Evolutionary conservation across 345 rosid genomes (phyloP), one percentile per base, ranked within the genome.

Genomic region (Gossypium mustelinum): DNA sequence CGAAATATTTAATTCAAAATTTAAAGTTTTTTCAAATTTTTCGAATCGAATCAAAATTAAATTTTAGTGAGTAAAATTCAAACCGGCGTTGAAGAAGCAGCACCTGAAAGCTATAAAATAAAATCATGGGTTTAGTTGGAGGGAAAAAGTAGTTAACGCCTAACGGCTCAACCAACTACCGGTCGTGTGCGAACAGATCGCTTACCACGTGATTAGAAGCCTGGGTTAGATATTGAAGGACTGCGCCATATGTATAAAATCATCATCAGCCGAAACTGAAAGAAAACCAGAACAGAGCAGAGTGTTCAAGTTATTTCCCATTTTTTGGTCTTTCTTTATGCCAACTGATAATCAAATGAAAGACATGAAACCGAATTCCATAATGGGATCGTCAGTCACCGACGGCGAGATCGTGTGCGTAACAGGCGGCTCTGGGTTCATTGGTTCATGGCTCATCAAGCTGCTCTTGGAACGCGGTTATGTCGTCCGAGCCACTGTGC

Each of bases 351-450:
- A 22, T 34, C 17, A 13, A 9, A 3, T 34, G 41, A 39, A 52
- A 7, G 7, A 9, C 56, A 11, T 54, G 6, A 70, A 10, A 34
- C 4, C 18, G 17, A 66, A 18, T 56, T 54, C 9, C 10, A 17
- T 25, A 0, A 73, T 60, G 68, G 59, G 58, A 13, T 45, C 50
- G 50, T 45, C 11, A 45, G 10, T 2, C 11, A 45, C 60, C 3
- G 70, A 50, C 4, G 70, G 39, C 10, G 62, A 74, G 77, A 64
- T 67, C 7, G 63, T 64, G 34, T 52, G 77, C 48, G 63, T 74
- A 16, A 63, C 70, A 8, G 77, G 70, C n/a, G 77, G 70, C 1
- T 74, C 76, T 63, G 70, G 70, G 12, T 74, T 74, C 62, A 74
- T 74, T 29, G 70, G 77, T 10, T 74, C 77, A 29, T 50, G 61